Conservation (phyloP, 75 land plant genomes). For the Sequoiadendron giganteum region DNA sequence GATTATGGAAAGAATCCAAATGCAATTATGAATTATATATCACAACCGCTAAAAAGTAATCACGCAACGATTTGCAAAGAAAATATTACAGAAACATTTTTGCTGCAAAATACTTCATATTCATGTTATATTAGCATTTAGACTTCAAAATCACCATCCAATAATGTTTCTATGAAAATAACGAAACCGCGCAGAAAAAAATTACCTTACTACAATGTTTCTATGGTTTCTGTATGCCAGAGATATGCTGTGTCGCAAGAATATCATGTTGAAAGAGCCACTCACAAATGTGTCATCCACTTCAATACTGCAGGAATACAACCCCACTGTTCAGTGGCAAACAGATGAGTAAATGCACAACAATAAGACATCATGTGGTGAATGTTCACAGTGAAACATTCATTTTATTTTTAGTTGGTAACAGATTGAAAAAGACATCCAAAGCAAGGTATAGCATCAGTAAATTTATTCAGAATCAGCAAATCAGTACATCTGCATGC, state of each 20-base stretch:
- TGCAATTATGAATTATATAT: neutral
- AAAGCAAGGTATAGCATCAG: neutral
- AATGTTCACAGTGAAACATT: neutral
- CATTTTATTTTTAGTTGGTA: conserved; percentile 13
- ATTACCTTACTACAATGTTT: conserved; percentile 75
- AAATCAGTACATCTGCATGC: neutral
- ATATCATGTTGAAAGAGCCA: conserved; percentile 88
- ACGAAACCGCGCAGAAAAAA: neutral
- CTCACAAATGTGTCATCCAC: conserved; percentile 63
- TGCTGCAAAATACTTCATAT: neutral
- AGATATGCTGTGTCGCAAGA: conserved; percentile 68
- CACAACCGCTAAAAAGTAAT: neutral
- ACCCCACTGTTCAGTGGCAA: neutral
- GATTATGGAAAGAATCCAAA: neutral
- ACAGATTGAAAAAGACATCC: neutral
- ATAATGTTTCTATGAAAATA: neutral
- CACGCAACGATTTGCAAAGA: neutral
- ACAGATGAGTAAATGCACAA: neutral
- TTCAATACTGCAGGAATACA: conserved; percentile 50
- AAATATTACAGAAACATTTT: neutral
- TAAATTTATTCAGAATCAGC: neutral
- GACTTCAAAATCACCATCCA: neutral
- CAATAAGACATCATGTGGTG: neutral
- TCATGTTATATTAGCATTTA: neutral
- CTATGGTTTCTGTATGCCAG: conserved; percentile 72